Evolutionary conservation across 306 rosid genomes (phyloP).

Genomic region (Cicer chorassanicum): DNA sequence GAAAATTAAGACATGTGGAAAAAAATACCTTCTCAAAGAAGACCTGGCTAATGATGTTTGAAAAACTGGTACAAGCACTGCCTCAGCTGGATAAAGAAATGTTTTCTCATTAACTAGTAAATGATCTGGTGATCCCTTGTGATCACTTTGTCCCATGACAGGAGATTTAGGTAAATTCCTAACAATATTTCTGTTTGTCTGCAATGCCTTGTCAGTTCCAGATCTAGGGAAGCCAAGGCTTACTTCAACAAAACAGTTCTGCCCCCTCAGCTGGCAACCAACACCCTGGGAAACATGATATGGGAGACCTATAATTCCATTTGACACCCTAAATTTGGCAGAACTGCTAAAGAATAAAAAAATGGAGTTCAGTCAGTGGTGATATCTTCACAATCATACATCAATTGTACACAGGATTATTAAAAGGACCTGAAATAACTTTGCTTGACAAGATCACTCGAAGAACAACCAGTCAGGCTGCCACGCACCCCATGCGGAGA

Average conservation of each 20-base stretch:
- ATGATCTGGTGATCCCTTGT: slow-evolving; percentile 65
- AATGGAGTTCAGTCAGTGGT: slow-evolving; percentile 34
- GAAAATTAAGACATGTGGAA: slow-evolving; percentile 20
- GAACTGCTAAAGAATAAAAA: slow-evolving; percentile 58
- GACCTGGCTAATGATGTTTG: slow-evolving; percentile 80
- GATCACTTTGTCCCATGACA: slow-evolving; percentile 66
- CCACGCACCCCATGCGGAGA: slow-evolving; percentile 99
- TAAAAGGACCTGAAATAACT: slow-evolving; percentile 74
- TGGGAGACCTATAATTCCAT: slow-evolving; percentile 80
- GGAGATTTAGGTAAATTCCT: slow-evolving; percentile 61
- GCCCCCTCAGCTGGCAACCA: slow-evolving; percentile 83
- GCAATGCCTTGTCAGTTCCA: slow-evolving; percentile 59
- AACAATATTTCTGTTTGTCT: slow-evolving; percentile 53
- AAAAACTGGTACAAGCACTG: slow-evolving; percentile 85
- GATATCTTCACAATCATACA: slow-evolving; percentile 25
- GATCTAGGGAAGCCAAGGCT: slow-evolving; percentile 80
- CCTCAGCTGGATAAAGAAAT: slow-evolving; percentile 88
- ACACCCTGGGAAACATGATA: slow-evolving; percentile 79
- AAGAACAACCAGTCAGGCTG: slow-evolving; percentile 89
- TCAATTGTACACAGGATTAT: slow-evolving; percentile 25
- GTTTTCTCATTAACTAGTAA: slow-evolving; percentile 65
- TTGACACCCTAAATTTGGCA: slow-evolving; percentile 69
- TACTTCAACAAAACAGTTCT: slow-evolving; percentile 88
- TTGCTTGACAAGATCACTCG: slow-evolving; percentile 91
- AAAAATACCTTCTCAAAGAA: slow-evolving; percentile 79